phyloP scores from a whole-genome alignment of 176 grass and related monocot species.

The Aegilops bicornis region DNA sequence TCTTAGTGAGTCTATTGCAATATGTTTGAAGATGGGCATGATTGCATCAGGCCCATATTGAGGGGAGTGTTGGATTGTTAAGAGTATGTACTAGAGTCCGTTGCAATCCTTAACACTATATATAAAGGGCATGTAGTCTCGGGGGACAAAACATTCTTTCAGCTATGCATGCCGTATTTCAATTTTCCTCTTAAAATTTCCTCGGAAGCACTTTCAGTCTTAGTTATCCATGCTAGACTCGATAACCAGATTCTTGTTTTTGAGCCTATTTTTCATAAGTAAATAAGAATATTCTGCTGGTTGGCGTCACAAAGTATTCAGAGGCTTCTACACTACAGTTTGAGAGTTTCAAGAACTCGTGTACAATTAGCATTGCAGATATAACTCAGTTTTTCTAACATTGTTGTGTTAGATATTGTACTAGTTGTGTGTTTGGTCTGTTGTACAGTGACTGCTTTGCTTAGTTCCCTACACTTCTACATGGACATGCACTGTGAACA shows the following conservation, averaged over 20 bases:
- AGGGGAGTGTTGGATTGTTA: neutral
- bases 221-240: neutral
- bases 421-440: neutral
- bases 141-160: neutral
- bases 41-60: neutral
- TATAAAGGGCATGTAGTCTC: neutral
- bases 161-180: neutral
- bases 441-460: neutral
- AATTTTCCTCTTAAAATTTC: neutral
- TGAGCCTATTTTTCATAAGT: neutral
- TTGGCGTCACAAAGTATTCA: neutral
- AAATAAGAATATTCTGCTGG: neutral
- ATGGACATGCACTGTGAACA: neutral
- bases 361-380: conserved; percentile 5
- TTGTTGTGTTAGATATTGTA: neutral
- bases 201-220: neutral
- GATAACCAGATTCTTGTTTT: neutral
- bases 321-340: neutral
- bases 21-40: neutral
- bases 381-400: neutral
- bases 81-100: neutral
- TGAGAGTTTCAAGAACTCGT: neutral
- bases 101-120: neutral
- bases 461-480: neutral
- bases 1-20: neutral